A percentile compares a stretch with the other conserved stretches of the same genome.
These are phyloP conservation scores for Pythium volutum DNA, from an alignment of 352 stramenopile species.

Conservation along the genomic window DNA sequence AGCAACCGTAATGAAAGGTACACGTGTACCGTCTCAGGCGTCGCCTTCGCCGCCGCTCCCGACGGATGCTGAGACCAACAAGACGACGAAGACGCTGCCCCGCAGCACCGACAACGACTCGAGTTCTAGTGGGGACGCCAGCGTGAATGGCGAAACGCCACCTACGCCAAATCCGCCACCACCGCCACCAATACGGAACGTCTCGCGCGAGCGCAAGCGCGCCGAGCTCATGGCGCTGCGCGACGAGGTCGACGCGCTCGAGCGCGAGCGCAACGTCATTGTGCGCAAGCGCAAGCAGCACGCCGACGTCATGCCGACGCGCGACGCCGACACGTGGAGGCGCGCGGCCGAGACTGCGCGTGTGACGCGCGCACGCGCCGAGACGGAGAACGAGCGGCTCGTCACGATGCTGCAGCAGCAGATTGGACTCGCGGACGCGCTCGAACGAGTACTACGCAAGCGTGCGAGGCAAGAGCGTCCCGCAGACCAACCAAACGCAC, in stretches of 20 bases:
- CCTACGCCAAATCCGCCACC: too few species aligned
- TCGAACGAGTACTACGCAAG: constrained; percentile 4
- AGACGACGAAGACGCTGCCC: neutral
- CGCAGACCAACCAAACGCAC: neutral
- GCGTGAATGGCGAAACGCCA: neutral
- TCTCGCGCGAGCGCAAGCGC: constrained; percentile 10
- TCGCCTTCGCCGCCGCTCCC: neutral
- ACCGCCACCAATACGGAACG: constrained; percentile 6
- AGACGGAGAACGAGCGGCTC: constrained; percentile 14
- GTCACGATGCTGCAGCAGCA: constrained; percentile 8
- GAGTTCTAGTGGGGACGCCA: neutral
- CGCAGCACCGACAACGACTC: neutral
- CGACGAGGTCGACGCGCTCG: constrained; percentile 5
- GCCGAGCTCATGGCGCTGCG: constrained; percentile 10
- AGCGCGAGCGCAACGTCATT: constrained; percentile 4
- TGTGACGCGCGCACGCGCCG: neutral
- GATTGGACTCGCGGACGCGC: neutral
- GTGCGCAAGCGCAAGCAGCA: constrained; percentile 12
- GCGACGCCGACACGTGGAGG: neutral
- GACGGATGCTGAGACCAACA: neutral
- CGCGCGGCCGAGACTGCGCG: constrained; percentile 1
- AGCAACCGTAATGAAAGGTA: neutral
- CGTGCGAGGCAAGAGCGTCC: neutral
- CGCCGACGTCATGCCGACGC: neutral
- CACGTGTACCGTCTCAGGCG: too few species aligned